Evolutionary conservation across 2,329 filamentous ascomycete species (phyloP).

Genomic region (Zymoseptoria pseudotritici): DNA sequence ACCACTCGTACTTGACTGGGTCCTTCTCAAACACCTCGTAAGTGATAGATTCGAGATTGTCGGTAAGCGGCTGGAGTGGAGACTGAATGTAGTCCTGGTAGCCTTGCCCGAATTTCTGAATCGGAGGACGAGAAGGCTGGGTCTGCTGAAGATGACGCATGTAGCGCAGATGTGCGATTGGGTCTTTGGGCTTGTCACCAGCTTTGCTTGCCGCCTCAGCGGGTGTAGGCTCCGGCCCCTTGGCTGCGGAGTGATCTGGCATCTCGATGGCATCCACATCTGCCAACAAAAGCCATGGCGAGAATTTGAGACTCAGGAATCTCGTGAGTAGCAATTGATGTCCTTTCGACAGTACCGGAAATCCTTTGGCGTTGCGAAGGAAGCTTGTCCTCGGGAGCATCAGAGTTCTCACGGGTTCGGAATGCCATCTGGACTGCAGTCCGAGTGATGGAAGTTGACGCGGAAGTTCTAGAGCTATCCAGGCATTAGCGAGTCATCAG

Average conservation of each 20-base stretch:
- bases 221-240: constrained; percentile 50
- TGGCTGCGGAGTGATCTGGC: background rate
- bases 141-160: constrained; percentile 75
- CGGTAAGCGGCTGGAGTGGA: constrained; percentile 85
- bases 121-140: constrained; percentile 58
- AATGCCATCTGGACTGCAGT: constrained; percentile 56
- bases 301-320: constrained; percentile 49
- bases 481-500: background rate
- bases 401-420: constrained; percentile 53
- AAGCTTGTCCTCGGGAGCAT: constrained; percentile 48
- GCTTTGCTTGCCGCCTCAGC: constrained; percentile 50
- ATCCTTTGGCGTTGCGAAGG: constrained; percentile 51
- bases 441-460: constrained; percentile 50
- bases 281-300: constrained; percentile 55
- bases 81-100: constrained; percentile 95
- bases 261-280: constrained; percentile 46
- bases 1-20: constrained; percentile 95
- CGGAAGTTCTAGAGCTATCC: constrained; percentile 50
- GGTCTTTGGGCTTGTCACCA: constrained; percentile 42
- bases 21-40: constrained; percentile 99
- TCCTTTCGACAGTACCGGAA: constrained; percentile 50
- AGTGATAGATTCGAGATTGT: constrained; percentile 93
- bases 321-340: constrained; percentile 52
- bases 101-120: constrained; percentile 61
- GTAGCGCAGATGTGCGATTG: constrained; percentile 66